A percentile compares a stretch with the other conserved stretches of the same genome.
Evolutionary conservation across 2,329 filamentous ascomycete genomes (phyloP).

Genomic region (Aureobasidium melanogenum): DNA sequence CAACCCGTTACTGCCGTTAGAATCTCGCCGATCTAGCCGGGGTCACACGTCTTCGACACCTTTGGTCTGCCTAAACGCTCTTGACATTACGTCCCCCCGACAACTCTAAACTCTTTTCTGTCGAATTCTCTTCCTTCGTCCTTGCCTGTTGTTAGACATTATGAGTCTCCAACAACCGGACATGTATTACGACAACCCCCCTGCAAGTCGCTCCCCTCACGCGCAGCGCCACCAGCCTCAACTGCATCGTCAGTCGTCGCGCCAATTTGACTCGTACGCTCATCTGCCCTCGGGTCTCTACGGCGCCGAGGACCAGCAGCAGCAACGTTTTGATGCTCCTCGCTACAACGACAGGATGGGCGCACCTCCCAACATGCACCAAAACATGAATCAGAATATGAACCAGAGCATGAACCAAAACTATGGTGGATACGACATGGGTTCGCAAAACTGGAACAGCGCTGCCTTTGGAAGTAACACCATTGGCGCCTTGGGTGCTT

Average conservation of each 20-base stretch:
- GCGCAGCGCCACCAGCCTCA: constrained; percentile 58
- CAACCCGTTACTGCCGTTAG: constrained; percentile 4
- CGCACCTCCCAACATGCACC: constrained; percentile 36
- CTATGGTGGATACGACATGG: constrained; percentile 55
- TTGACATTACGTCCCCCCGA: constrained; percentile 6
- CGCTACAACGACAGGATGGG: constrained; percentile 53
- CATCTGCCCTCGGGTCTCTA: constrained; percentile 62
- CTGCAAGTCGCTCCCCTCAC: constrained; percentile 61
- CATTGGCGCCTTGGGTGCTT: constrained; percentile 30
- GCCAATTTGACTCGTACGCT: constrained; percentile 59
- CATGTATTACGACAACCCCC: constrained; percentile 64
- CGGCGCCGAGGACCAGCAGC: constrained; percentile 55
- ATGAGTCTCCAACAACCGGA: constrained; percentile 36
- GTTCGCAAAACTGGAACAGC: constrained; percentile 71
- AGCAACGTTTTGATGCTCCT: constrained; percentile 40
- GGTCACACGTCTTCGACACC: constrained; percentile 8
- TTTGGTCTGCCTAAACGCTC: not conserved
- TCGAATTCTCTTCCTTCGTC: not conserved
- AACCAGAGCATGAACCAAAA: constrained; percentile 20
- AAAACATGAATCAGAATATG: constrained; percentile 22
- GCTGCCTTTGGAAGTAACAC: constrained; percentile 56
- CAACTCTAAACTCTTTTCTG: constrained; percentile 8
- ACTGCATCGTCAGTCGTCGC: constrained; percentile 62
- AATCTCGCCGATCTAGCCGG: constrained; percentile 1
- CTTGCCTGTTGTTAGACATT: not conserved